Evolutionary conservation across 2,329 filamentous ascomycete genomes (phyloP).

Genomic region (Talaromyces pinophilus): DNA sequence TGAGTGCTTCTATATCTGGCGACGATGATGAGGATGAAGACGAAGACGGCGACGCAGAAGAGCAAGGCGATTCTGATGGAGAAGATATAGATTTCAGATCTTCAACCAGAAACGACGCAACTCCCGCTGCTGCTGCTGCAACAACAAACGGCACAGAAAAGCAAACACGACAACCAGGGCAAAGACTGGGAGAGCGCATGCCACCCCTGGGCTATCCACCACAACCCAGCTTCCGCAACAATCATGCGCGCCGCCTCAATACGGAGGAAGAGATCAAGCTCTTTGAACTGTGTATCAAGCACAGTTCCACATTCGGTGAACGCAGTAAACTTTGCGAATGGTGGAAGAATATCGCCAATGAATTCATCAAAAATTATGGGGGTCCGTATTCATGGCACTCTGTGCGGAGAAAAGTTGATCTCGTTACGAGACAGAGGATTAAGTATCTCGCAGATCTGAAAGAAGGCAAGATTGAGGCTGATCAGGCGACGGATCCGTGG

Average conservation of each 20-base stretch:
- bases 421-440: constrained; percentile 44
- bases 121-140: neutral
- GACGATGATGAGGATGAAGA: constrained; percentile 14
- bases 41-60: constrained; percentile 12
- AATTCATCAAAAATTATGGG: constrained; percentile 41
- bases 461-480: constrained; percentile 27
- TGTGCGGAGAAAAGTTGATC: constrained; percentile 45
- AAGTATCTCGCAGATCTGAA: constrained; percentile 42
- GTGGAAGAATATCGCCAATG: constrained; percentile 43
- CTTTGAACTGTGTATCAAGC: constrained; percentile 44
- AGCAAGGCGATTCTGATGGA: constrained; percentile 12
- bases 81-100: constrained; percentile 15
- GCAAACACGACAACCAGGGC: neutral
- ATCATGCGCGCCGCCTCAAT: constrained; percentile 35
- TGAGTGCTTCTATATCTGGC: neutral
- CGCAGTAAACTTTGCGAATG: constrained; percentile 47
- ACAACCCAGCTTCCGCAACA: neutral
- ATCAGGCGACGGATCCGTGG: constrained; percentile 42
- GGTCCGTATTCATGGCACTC: constrained; percentile 48
- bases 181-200: neutral
- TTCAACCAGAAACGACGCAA: neutral
- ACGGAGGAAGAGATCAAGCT: constrained; percentile 44
- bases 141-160: neutral
- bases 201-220: constrained; percentile 4
- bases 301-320: constrained; percentile 40